A percentile compares a stretch with the other conserved stretches of the same genome.
These are phyloP conservation scores for Metschnikowia baotianmanensis DNA, from an alignment of 805 yeast species.

Conservation along the genomic window DNA sequence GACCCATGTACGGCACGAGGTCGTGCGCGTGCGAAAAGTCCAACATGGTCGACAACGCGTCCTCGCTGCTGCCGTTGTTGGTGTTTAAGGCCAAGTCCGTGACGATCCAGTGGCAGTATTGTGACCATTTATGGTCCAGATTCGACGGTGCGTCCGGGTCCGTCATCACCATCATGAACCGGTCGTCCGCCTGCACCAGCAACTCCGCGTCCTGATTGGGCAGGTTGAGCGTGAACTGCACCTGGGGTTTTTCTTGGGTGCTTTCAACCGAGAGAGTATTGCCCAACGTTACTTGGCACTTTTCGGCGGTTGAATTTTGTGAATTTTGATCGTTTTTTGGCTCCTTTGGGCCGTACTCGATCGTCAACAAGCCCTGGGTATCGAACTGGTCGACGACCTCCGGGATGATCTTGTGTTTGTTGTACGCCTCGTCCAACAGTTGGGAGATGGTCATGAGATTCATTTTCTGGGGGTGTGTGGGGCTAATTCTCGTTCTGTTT, in stretches of 20 bases:
- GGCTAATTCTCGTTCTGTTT: not conserved
- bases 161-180: slow-evolving; percentile 74
- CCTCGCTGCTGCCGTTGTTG: slow-evolving; percentile 19
- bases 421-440: slow-evolving; percentile 50
- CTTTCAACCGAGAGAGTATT: slow-evolving; percentile 63
- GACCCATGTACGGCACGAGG: slow-evolving; percentile 66
- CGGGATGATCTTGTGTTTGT: slow-evolving; percentile 50
- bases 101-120: slow-evolving; percentile 73
- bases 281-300: slow-evolving; percentile 75
- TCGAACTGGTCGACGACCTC: slow-evolving; percentile 49
- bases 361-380: slow-evolving; percentile 58
- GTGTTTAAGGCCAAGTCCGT: slow-evolving; percentile 50
- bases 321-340: too few relatives aligned
- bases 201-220: slow-evolving; percentile 42
- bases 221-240: slow-evolving; percentile 62
- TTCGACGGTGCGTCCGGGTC: slow-evolving; percentile 94
- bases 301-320: too few relatives aligned
- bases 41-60: slow-evolving; percentile 29
- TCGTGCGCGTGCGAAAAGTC: slow-evolving; percentile 38
- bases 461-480: slow-evolving; percentile 28
- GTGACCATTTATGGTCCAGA: slow-evolving; percentile 83
- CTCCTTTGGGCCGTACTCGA: slow-evolving; percentile 53
- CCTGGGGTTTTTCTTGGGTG: slow-evolving; percentile 62
- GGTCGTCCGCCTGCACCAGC: slow-evolving; percentile 44
- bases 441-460: slow-evolving; percentile 52